Evolutionary conservation across 306 rosid species (phyloP), one percentile per base, ranked within the genome.

Genomic region (Gastrolobium villosum): DNA sequence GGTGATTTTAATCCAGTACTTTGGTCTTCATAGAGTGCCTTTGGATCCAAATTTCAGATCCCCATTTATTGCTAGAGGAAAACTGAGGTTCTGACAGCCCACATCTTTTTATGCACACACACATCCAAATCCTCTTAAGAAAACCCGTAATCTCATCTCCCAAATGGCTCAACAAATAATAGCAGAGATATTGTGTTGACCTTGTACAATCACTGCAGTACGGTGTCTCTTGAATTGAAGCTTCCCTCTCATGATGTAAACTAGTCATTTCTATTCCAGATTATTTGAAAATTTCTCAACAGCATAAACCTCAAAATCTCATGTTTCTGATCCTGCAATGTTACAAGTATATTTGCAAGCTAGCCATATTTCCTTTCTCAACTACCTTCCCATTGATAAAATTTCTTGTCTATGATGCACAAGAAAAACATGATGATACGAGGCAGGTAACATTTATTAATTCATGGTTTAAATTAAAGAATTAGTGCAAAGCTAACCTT

Each of bases 401-500:
- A 62, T 13, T 48, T 7, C 39, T 34, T 0, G 44, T 20, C 26
- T 31, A 20, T 32, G 31, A 32, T 28, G 46, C 28, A 60, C 14
- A 65, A 72, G 70, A 72, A 79, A 70, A 52, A 56, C 10, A 70
- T 48, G 41, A 70, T 48, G 41, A 64, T 53, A 70, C 15, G 46
- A 5, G 52, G 30, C 54, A 9, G 48, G 66, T 31, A 60, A 8
- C 31, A 37, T 43, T 71, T 34, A 43, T 44, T 56, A 46, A 76
- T 41, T 36, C 20, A 6, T 8, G 40, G 77, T 53, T 77, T 65
- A 14, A 71, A 70, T n/a, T 30, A 14, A 66, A 56, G 30, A 46
- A 28, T 32, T 41, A 26, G 34, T 48, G 41, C 32, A 72, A 73
- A 66, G 14, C 85, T 72, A 65, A 85, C 88, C 88, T 85, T 67